phyloP scores from a whole-genome alignment of 176 grass and related monocot species.

The barley (Hordeum vulgare) region MorexV3_pseudomolecules_assembly NC_058522.1:524163881-524164380 shows the following conservation, averaged over 20 bases:
- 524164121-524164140: neutral
- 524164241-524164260: too few relatives aligned
- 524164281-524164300: too few relatives aligned
- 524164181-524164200: neutral
- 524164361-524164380: too few relatives aligned
- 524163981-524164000: slow-evolving; percentile 6
- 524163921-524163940: neutral
- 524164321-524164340: too few relatives aligned
- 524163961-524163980: neutral
- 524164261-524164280: too few relatives aligned
- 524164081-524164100: neutral
- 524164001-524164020: too few relatives aligned
- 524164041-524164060: neutral
- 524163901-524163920: too few relatives aligned
- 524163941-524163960: neutral
- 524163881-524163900: neutral
- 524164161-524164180: neutral
- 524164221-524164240: neutral
- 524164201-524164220: neutral
- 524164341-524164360: too few relatives aligned
- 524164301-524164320: too few relatives aligned
- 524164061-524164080: neutral
- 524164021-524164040: too few relatives aligned
- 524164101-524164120: neutral
- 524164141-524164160: neutral